Conservation (phyloP, 2,329 filamentous ascomycete species). For the Aspergillus proliferans region DNA sequence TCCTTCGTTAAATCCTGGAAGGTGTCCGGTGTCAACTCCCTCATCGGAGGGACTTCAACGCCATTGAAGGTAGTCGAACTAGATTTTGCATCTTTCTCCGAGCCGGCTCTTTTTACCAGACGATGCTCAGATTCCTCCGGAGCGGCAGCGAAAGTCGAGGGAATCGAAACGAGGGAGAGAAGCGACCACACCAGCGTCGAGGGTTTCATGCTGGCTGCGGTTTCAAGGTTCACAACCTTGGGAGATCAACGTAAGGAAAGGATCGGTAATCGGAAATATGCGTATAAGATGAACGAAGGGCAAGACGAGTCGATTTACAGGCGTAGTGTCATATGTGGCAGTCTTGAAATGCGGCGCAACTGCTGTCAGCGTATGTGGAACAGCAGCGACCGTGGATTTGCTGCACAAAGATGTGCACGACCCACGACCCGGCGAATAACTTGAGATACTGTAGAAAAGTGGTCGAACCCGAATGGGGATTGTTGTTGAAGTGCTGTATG, state of each 20-base stretch:
- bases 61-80: conserved; percentile 46
- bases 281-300: conserved; percentile 14
- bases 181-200: conserved; percentile 33
- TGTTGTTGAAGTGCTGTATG: not conserved
- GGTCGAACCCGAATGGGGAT: not conserved
- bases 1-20: conserved; percentile 46
- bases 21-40: conserved; percentile 42
- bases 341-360: not conserved
- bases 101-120: conserved; percentile 23
- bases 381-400: not conserved
- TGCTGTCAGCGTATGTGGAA: not conserved
- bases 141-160: conserved; percentile 24
- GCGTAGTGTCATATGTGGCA: not conserved
- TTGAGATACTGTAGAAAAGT: not conserved
- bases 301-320: not conserved
- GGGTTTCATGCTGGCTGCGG: conserved; percentile 28
- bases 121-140: conserved; percentile 16
- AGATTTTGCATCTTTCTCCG: conserved; percentile 12
- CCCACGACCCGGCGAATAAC: not conserved
- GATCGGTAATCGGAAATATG: conserved; percentile 9
- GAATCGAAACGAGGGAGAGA: conserved; percentile 30
- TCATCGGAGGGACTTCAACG: conserved; percentile 46
- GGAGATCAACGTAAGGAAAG: conserved; percentile 3
- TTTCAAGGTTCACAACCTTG: conserved; percentile 14
- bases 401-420: not conserved